These are phyloP conservation scores for Tinospora cordifolia DNA, from an alignment of 164 flowering plant genomes.

Conservation along the genomic window DNA sequence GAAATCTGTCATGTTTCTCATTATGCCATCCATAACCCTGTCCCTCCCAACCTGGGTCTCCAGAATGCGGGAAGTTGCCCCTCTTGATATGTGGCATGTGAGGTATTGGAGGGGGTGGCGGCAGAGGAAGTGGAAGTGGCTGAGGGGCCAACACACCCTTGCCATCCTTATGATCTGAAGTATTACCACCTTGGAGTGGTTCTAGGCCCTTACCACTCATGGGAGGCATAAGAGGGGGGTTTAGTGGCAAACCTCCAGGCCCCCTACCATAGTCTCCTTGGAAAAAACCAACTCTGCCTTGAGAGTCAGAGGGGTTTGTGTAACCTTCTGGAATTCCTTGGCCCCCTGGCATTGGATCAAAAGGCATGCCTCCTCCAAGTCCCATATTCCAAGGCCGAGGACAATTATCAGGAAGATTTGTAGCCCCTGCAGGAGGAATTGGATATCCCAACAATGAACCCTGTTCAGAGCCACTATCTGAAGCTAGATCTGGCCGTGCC, in stretches of 20 bases:
- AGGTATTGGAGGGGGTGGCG: slow-evolving; percentile 50
- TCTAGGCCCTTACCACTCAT: slow-evolving; percentile 32
- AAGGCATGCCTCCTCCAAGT: slow-evolving; percentile 24
- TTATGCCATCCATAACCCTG: slow-evolving; percentile 51
- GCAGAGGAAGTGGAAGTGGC: slow-evolving; percentile 37
- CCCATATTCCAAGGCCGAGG: slow-evolving; percentile 58
- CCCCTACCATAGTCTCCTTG: slow-evolving; percentile 48
- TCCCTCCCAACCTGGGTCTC: slow-evolving; percentile 40
- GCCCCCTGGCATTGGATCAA: slow-evolving; percentile 31
- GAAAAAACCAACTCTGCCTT: slow-evolving; percentile 36
- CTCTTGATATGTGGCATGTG: slow-evolving; percentile 33
- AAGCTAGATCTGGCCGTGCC: slow-evolving; percentile 38
- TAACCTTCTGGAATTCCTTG: slow-evolving; percentile 41
- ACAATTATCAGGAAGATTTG: slow-evolving; percentile 34
- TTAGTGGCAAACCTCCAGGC: slow-evolving; percentile 30
- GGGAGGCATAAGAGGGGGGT: slow-evolving; percentile 21
- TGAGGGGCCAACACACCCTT: slow-evolving; percentile 51
- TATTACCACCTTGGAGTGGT: slow-evolving; percentile 28
- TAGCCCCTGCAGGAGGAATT: slow-evolving; percentile 34
- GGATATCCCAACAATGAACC: slow-evolving; percentile 62
- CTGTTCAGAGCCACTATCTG: slow-evolving; percentile 54
- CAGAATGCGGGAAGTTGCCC: slow-evolving; percentile 32
- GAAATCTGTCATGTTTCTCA: slow-evolving; percentile 42
- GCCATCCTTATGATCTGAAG: slow-evolving; percentile 43
- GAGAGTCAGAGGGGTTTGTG: slow-evolving; percentile 33